Conservation (phyloP, 306 rosid species). For the Betula pendula region DNA sequence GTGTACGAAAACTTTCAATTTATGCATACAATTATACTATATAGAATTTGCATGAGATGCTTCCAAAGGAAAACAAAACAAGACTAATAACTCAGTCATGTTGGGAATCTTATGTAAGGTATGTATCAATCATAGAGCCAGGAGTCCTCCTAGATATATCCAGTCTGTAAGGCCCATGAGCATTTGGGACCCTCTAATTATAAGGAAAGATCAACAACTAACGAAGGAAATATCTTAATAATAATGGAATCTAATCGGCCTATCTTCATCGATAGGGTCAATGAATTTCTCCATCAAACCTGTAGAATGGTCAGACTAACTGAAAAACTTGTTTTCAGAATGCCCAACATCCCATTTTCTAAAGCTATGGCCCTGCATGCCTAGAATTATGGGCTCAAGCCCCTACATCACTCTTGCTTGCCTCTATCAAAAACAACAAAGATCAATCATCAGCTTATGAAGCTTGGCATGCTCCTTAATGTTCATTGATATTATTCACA, state of each 20-base stretch:
- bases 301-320: slow-evolving; percentile 27
- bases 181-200: neutral
- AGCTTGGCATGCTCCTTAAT: neutral
- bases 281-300: slow-evolving; percentile 8
- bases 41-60: neutral
- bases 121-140: slow-evolving; percentile 10
- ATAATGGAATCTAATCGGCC: neutral
- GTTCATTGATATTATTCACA: neutral
- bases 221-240: neutral
- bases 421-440: slow-evolving; percentile 42
- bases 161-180: slow-evolving; percentile 15
- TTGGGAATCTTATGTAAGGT: neutral
- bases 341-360: slow-evolving; percentile 73
- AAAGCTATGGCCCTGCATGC: slow-evolving; percentile 47
- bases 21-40: neutral
- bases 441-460: neutral
- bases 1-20: neutral
- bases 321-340: slow-evolving; percentile 39
- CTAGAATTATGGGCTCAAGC: slow-evolving; percentile 60
- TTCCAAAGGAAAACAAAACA: neutral
- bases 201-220: neutral
- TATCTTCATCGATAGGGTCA: slow-evolving; percentile 18
- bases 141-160: slow-evolving; percentile 18
- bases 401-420: slow-evolving; percentile 26
- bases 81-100: neutral